Base-by-base conservation (phyloP, 495 filamentous ascomycete genomes). In the Aspergillus carlsbadensis region DNA sequence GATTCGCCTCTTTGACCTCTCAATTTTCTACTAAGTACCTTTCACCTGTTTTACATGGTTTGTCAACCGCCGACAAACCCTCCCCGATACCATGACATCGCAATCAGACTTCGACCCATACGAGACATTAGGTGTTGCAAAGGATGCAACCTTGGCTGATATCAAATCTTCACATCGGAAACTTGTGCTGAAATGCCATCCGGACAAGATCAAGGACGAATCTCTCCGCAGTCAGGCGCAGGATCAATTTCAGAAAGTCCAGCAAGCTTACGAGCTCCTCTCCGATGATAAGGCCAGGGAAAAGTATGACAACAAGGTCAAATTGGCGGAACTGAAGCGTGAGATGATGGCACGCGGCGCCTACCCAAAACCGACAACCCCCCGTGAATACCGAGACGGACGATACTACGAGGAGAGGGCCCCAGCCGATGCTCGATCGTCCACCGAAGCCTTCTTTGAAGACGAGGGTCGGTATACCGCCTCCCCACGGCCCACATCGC, bases 211-310 rank as follows among this genome's bases (percentile, higher is more conserved):
- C 46, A 84, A 90, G 63, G 88, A 95, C 58, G 80, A 86, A 60
- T 78, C 86, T 24, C 73, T 81, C 51, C 86, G 86, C 54, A 76
- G 74, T 49, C 73, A 81, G 59, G 94, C 92, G 66, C 81, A 85
- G 54, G 85, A 90, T 54, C 84, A 96, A 73, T 98, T 97, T 69
- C 91, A 97, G 71, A 87, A 86, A 70, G 90, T 98, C 31, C 93
- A 97, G 70, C 82, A 92, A 59, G 91, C 94, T 43, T 98, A 95
- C 69, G 94, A 98, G 72, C 76, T 95, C 13, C 82, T 98, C 41
- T 91, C 85, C 65, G 89, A 97, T 67, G 87, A 92, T 24, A 76
- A 73, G 3, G 82, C 83, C 56, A 80, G 90, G 59, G 62, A 75
- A 48, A 84, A 82, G 55, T 95, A 96, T 71, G 91, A 98, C 70